Evolutionary conservation across 257 asterid species (phyloP).

Genomic region (Solanum pennellii): DNA sequence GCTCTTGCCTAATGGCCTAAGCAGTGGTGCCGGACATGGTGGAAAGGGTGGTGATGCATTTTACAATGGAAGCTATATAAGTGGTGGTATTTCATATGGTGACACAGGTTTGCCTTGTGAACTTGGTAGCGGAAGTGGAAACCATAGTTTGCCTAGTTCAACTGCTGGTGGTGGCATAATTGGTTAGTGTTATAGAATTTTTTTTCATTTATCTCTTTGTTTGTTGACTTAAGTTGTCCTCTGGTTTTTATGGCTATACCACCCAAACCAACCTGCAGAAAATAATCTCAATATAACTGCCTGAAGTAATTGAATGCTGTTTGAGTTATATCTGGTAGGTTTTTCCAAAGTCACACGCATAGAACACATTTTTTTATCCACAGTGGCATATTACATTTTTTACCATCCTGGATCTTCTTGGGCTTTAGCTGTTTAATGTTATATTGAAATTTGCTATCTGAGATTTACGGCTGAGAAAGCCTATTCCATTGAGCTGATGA

Average conservation of each 20-base stretch:
- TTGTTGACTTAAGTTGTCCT: neutral
- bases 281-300: neutral
- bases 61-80: conserved; percentile 46
- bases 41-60: conserved; percentile 90
- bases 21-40: conserved; percentile 96
- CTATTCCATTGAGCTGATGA: neutral
- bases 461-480: neutral
- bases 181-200: conserved; percentile 32
- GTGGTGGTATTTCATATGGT: conserved; percentile 70
- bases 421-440: neutral
- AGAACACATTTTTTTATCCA: neutral
- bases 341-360: neutral
- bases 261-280: neutral
- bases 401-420: neutral
- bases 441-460: neutral
- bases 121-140: conserved; percentile 96
- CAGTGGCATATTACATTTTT: neutral
- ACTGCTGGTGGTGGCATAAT: conserved; percentile 83
- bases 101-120: conserved; percentile 75
- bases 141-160: conserved; percentile 41
- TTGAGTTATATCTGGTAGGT: neutral
- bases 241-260: neutral
- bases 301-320: neutral
- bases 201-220: neutral
- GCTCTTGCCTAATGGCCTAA: conserved; percentile 52